These are phyloP conservation scores for Seiridium cupressi DNA, from an alignment of 2,329 filamentous ascomycete species.

Conservation along the genomic window DNA sequence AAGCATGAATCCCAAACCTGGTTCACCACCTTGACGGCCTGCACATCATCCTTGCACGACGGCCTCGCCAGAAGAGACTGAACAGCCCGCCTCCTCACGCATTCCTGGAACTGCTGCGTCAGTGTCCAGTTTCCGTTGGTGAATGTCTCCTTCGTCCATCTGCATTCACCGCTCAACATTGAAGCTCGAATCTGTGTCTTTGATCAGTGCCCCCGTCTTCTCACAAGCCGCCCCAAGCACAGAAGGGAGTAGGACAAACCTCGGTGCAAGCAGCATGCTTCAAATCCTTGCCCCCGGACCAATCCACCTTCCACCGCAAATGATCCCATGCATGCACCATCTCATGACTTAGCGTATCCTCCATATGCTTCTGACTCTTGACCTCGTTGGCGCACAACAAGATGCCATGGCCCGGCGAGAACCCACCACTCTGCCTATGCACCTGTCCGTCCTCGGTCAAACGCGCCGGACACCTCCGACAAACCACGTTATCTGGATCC, in stretches of 20 bases:
- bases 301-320: slow-evolving; percentile 86
- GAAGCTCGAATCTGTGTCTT: slow-evolving; percentile 76
- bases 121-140: slow-evolving; percentile 82
- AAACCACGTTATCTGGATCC: slow-evolving; percentile 73
- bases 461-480: slow-evolving; percentile 69
- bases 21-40: slow-evolving; percentile 86
- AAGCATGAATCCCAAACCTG: slow-evolving; percentile 99
- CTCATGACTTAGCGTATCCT: slow-evolving; percentile 94
- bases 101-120: slow-evolving; percentile 91
- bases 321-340: slow-evolving; percentile 98
- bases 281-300: slow-evolving; percentile 62
- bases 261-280: slow-evolving; percentile 93
- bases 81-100: slow-evolving; percentile 79
- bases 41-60: slow-evolving; percentile 77
- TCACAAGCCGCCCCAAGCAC: not conserved
- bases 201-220: too few relatives aligned
- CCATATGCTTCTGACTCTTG: slow-evolving; percentile 73
- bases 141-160: slow-evolving; percentile 84
- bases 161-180: slow-evolving; percentile 89
- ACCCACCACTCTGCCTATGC: slow-evolving; percentile 73
- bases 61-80: slow-evolving; percentile 77
- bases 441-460: slow-evolving; percentile 57
- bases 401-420: slow-evolving; percentile 83
- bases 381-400: slow-evolving; percentile 91
- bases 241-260: slow-evolving; percentile 46